phyloP scores from a whole-genome alignment of 495 filamentous ascomycete species.

The Collariella sp. region DNA sequence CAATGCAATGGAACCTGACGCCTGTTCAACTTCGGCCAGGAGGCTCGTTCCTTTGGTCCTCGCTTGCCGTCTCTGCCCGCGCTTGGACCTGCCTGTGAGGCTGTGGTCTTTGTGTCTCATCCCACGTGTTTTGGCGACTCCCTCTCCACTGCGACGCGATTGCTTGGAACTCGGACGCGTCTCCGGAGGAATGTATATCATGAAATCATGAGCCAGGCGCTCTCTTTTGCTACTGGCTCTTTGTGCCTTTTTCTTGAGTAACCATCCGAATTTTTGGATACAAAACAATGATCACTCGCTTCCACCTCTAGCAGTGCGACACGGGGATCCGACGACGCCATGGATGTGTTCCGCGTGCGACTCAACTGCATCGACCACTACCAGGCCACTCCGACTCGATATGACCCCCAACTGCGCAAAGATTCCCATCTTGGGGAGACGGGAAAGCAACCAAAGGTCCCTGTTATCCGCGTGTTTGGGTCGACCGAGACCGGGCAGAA shows the following conservation, averaged over 20 bases:
- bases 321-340: conserved; percentile 10
- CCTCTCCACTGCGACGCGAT: conserved; percentile 12
- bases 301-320: neutral
- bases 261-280: neutral
- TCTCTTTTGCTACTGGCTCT: neutral
- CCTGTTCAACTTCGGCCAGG: too few species aligned
- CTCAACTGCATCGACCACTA: conserved; percentile 95
- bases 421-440: conserved; percentile 41
- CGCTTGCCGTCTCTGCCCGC: too few species aligned
- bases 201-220: neutral
- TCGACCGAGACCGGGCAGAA: conserved; percentile 93
- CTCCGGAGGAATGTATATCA: neutral
- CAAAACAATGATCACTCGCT: neutral
- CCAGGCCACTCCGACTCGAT: conserved; percentile 62
- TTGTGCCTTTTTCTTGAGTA: neutral
- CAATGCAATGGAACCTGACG: neutral
- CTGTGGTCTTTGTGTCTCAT: neutral
- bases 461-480: conserved; percentile 85
- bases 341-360: conserved; percentile 72
- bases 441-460: conserved; percentile 60
- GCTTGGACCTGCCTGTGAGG: neutral
- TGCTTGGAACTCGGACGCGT: conserved; percentile 4
- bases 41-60: too few species aligned
- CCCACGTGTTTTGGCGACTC: conserved; percentile 17
- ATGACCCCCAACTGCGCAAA: conserved; percentile 71